Base-by-base conservation (phyloP, 768 basidiomycete genomes). In the Pleurotus ostreatus region DNA sequence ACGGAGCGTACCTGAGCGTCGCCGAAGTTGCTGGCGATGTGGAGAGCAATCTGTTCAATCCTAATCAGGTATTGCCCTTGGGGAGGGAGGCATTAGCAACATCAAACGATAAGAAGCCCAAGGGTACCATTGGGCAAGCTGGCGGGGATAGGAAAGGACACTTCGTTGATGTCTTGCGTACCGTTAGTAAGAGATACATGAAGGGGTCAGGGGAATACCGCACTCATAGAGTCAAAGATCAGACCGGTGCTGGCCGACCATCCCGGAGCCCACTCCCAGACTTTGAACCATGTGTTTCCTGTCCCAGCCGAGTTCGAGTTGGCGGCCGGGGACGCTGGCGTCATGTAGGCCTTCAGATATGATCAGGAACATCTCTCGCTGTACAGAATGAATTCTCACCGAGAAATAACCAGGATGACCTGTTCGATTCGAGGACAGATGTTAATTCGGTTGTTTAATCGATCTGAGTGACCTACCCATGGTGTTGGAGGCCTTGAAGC, bases 211-310 rank as follows among this genome's bases (percentile, higher is more conserved):
- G 2, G 15, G 25, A 4, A 22, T 12, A 13, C 55, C 68, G 34
- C 45, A 69, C 69, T 70, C 52, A 61, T 60, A 9, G 71, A 70
- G 49, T 63, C 61, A 44, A 71, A 71, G 11, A 65, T 58, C 16
- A 71, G 59, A 30, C 69, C 70, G 6, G 69, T 70, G 46, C 64
- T 66, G 20, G 69, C 23, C 2, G 66, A 63, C 57, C 60, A 72
- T 15, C 58, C 59, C n/a, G 71, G 71, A 8, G 68, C 56, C 66
- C 69, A 70, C 61, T 78, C 70, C 70, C 72, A 76, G 47, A 76
- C 70, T 67, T 77, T 76, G 68, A 76, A 76, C 68, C 75, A 78
- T 13, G 72, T 75, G 56, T 66, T 70, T n/a, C 71, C 73, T 6
- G 71, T 66, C 6, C 74, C 78, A n/a, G 75, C 78, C 26, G 57